Evolutionary conservation across 495 filamentous ascomycete genomes (phyloP), one percentile per base, ranked within the genome.

Genomic region (Durotheca rogersii): DNA sequence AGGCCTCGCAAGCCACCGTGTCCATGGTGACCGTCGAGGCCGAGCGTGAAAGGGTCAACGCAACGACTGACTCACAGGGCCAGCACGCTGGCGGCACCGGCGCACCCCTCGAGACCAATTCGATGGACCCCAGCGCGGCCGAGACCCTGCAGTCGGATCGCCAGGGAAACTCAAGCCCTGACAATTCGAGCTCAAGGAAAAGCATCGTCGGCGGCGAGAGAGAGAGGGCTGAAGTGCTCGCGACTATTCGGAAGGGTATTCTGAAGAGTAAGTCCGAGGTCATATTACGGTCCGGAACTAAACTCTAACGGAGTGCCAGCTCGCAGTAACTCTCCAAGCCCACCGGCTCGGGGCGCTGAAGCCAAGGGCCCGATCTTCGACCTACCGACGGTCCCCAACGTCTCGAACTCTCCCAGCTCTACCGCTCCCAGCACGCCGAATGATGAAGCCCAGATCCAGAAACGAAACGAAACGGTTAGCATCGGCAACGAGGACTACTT

Each of bases 21-120:
- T 93, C 93, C 1, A 92, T 96, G 81, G 83, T 99, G 36, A 99
- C 88, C 16, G 89, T 91, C 19, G 93, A 99, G 71, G 93, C 91
- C 4, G 93, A 97, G 67, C 78, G 87, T 15, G 87, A 93, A 48
- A 86, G 80, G 52, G 86, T 90, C 34, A 87, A 92, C 50, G 86
- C 89, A 23, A 94, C 87, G 46, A 72, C 78, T 2, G 81, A 93
- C 52, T 77, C 82, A 12, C 78, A 78, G 54, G 84, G 87, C 12
- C 80, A 89, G 47, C 68, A 69, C 42, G 84, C 82, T 33, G 86
- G 88, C 19, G 87, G 82, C 15, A 91, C 88, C n/a, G 86, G 87
- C 0, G 93, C 90, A 58, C 90, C 93, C 63, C 69, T 94, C n/a
- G 90, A 96, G 67, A 73, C 80, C 40, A 90, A 88, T 49, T 89